Evolutionary conservation across 768 basidiomycete species (phyloP), one percentile per base, ranked within the genome.

Genomic region (Saitozyma podzolica): DNA sequence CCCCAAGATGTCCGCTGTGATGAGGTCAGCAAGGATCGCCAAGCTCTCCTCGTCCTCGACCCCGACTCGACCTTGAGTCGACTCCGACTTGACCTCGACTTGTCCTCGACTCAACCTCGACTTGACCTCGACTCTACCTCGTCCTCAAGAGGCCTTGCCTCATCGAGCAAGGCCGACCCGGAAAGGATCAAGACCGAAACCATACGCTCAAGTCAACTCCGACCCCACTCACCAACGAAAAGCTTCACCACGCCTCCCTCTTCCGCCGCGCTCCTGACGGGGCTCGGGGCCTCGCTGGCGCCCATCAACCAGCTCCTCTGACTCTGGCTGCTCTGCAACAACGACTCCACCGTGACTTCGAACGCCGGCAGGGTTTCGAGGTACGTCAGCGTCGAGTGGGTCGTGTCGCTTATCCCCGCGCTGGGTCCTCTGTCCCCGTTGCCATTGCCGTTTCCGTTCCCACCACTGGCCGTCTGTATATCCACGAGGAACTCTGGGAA

Each of bases 241-340:
- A 77, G 66, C 50, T 74, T 70, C 9, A 79, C 63, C 13, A 72
- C 62, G 1, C 72, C 74, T 8, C 76, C 78, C 40, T 76, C 75
- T n/a, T 72, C 75, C 9, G 40, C 58, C 1, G 67, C 68, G 29
- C 47, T 56, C 17, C 64, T 63, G 9, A 57, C 72, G 20, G 62
- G 54, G 59, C 70, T 70, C 6, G 75, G 72, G 1, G 63, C 50
- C 11, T 75, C 70, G 17, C 70, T 71, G 19, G 66, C 67, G 13
- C 78, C 78, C 78, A 79, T 79, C 59, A 79, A 66, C 78, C 78
- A 79, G 59, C 75, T 79, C 29, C 78, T 62, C 50, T 79, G 76
- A 14, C 69, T 69, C 17, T 76, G 74, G 49, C 65, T 68, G 43
- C 65, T 63, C 11, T 60, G 62, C 43, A 79, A 58, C 2, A 79